phyloP scores from a whole-genome alignment of 176 grass and related monocot genomes.

The Elymus sibiricus region DNA sequence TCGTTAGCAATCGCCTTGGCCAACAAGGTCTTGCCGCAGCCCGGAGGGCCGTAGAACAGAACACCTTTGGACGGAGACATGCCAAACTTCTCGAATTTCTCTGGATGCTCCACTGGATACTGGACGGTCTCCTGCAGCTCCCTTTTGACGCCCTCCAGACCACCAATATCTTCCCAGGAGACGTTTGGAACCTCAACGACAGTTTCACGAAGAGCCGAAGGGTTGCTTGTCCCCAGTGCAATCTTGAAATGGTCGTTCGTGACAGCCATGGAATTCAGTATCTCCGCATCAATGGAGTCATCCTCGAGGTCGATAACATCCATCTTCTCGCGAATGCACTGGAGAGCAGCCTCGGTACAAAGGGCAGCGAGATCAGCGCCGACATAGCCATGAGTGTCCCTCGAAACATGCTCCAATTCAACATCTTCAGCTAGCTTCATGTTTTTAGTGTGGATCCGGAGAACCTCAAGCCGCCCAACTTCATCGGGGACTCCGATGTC shows the following conservation, averaged over 20 bases:
- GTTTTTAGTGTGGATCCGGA: too few relatives aligned
- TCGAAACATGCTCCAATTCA: conserved; percentile 64
- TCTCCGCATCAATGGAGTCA: conserved; percentile 82
- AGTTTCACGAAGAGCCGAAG: conserved; percentile 77
- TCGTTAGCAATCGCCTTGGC: too few relatives aligned
- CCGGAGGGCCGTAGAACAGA: too few relatives aligned
- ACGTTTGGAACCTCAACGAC: conserved; percentile 69
- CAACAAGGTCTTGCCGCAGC: too few relatives aligned
- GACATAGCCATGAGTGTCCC: conserved; percentile 72
- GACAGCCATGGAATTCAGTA: conserved; percentile 79
- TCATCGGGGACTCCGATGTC: background rate
- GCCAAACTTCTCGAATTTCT: too few relatives aligned
- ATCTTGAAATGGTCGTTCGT: conserved; percentile 64
- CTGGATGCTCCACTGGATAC: too few relatives aligned
- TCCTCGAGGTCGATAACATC: conserved; percentile 84
- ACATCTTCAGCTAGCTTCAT: conserved; percentile 61
- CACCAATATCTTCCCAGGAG: conserved; percentile 56
- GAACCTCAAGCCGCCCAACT: too few relatives aligned
- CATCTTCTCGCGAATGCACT: conserved; percentile 88
- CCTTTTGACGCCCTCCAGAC: conserved; percentile 41
- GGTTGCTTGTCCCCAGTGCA: conserved; percentile 36
- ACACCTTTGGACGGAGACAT: too few relatives aligned
- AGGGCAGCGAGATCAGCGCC: conserved; percentile 43
- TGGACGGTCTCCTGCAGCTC: too few relatives aligned
- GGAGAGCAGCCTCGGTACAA: conserved; percentile 61